Evolutionary conservation across 192 early-diverging fungal species (phyloP).

Genomic region (Oehlia diaphana): DNA sequence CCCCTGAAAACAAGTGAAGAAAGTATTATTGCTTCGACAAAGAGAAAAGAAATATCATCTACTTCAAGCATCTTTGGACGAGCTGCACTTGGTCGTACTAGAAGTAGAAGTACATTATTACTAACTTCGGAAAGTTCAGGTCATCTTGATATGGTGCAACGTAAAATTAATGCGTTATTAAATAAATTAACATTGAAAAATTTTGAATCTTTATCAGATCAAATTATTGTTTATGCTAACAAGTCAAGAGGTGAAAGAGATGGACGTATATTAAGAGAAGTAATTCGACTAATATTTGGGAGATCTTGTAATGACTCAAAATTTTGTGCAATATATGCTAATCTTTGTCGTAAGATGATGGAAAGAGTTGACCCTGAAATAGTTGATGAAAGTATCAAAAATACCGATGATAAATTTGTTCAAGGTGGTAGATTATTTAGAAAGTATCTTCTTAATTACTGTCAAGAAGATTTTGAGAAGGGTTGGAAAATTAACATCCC

Average conservation of each 20-base stretch:
- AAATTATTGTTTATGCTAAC: slow-evolving; percentile 81
- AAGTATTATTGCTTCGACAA: too few species aligned
- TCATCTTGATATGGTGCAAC: slow-evolving; percentile 59
- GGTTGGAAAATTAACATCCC: slow-evolving; percentile 49
- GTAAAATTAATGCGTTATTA: slow-evolving; percentile 84
- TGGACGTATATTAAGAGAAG: slow-evolving; percentile 71
- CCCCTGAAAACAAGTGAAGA: slow-evolving; percentile 50
- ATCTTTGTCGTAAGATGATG: slow-evolving; percentile 80
- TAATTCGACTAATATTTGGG: slow-evolving; percentile 86
- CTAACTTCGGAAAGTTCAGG: slow-evolving; percentile 22
- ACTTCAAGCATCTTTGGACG: too few species aligned
- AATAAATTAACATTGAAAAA: slow-evolving; percentile 98
- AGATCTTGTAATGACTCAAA: slow-evolving; percentile 93
- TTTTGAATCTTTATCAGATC: slow-evolving; percentile 81
- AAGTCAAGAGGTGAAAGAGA: slow-evolving; percentile 64
- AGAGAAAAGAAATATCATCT: too few species aligned
- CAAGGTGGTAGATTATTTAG: slow-evolving; percentile 77
- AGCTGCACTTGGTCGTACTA: slow-evolving; percentile 36
- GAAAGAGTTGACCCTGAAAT: slow-evolving; percentile 57
- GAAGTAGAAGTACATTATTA: slow-evolving; percentile 51
- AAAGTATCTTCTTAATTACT: slow-evolving; percentile 85
- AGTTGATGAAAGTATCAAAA: slow-evolving; percentile 62
- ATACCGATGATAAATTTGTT: slow-evolving; percentile 52
- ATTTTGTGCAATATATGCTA: slow-evolving; percentile 88
- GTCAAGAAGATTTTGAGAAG: slow-evolving; percentile 93